These are phyloP conservation scores for Pseudognaphalium luteoalbum DNA, from an alignment of 129 eudicot genomes.

Conservation along the genomic window DNA sequence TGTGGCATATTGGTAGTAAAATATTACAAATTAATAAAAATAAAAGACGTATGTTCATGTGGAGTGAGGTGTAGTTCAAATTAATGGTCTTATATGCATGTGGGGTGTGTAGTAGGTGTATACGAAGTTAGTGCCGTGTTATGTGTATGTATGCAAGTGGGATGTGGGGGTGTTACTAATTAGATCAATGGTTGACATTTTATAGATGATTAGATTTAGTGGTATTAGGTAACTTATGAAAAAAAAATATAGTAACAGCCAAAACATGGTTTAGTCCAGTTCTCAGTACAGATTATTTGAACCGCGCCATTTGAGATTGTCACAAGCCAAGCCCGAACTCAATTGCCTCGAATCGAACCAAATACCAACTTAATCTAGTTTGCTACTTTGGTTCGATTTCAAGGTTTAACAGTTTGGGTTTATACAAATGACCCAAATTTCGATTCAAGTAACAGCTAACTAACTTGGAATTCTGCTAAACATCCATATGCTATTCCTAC, in stretches of 20 bases:
- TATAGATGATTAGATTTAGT: not conserved
- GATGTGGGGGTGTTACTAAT: not conserved
- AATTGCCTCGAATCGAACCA: not conserved
- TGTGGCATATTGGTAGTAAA: too few relatives aligned
- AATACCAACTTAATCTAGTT: not conserved
- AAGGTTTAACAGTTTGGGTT: not conserved
- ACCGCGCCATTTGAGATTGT: not conserved
- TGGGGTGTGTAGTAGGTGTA: constrained; percentile 11
- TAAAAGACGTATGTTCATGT: not conserved
- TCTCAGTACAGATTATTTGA: not conserved
- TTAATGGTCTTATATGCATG: not conserved
- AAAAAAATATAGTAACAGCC: not conserved
- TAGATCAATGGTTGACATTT: not conserved
- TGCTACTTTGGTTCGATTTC: not conserved
- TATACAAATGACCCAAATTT: constrained; percentile 2
- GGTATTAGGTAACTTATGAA: too few relatives aligned
- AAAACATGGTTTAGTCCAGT: not conserved
- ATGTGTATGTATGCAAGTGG: not conserved
- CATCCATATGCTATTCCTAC: not conserved
- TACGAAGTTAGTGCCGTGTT: constrained; percentile 3
- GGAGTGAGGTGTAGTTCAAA: not conserved
- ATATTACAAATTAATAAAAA: too few relatives aligned
- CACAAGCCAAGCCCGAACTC: not conserved
- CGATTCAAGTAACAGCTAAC: not conserved
- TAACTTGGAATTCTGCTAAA: not conserved